Conservation (phyloP, 768 basidiomycete genomes). For the Fibroporia radiculosa region DNA sequence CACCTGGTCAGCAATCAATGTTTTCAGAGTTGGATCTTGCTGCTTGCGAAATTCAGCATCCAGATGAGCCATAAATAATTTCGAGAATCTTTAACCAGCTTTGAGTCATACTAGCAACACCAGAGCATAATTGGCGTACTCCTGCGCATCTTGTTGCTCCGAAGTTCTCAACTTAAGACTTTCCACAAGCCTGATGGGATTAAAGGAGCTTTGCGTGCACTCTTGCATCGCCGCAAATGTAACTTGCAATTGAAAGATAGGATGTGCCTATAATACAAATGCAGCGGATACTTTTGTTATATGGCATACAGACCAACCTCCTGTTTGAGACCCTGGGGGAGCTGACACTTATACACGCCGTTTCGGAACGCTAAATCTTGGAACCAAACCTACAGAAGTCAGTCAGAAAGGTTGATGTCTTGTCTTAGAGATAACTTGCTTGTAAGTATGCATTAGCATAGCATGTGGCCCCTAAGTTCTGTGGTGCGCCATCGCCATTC, state of each 20-base stretch:
- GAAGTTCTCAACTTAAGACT: conserved; percentile 72
- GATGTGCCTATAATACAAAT: conserved; percentile 47
- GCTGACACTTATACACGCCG: conserved; percentile 75
- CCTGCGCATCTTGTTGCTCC: conserved; percentile 96
- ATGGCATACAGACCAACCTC: conserved; percentile 31
- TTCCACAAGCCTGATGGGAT: conserved; percentile 80
- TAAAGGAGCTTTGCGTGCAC: conserved; percentile 61
- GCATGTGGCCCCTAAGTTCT: conserved; percentile 97
- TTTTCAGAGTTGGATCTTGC: conserved; percentile 47
- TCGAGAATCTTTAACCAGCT: conserved; percentile 63
- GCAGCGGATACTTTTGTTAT: no score
- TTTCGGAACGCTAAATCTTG: conserved; percentile 74
- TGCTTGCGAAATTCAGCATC: conserved; percentile 87
- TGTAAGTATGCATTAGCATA: conserved; percentile 96
- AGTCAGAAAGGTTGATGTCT: no score
- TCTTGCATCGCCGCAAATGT: conserved; percentile 84
- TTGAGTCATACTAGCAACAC: neutral
- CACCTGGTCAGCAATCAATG: conserved; percentile 71
- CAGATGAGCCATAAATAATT: conserved; percentile 87
- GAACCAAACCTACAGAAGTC: conserved; percentile 72
- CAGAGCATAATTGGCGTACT: no score
- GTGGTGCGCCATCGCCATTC: conserved; percentile 1
- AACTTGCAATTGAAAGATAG: conserved; percentile 69
- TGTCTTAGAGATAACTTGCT: conserved; percentile 36
- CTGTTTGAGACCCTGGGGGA: conserved; percentile 38